Evolutionary conservation across 352 stramenopile genomes (phyloP).

Genomic region (Ophiocytium majus): DNA sequence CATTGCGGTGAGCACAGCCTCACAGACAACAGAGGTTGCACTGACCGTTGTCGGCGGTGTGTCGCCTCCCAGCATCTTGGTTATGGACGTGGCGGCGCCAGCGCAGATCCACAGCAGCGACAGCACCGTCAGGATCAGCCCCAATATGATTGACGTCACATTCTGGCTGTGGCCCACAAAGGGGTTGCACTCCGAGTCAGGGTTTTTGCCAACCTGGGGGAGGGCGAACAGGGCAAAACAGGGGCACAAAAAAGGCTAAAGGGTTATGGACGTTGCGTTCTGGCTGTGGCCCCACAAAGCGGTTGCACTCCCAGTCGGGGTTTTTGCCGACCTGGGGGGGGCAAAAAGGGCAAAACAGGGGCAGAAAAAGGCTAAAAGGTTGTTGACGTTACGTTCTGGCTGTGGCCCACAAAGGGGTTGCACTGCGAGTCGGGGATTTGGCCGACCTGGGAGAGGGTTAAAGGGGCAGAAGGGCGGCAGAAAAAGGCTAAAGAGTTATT

Average conservation of each 20-base stretch:
- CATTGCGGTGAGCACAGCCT: too few relatives aligned
- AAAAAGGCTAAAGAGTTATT: too few relatives aligned
- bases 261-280: slow-evolving; percentile 63
- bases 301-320: slow-evolving; percentile 65
- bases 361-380: too few relatives aligned
- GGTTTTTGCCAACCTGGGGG: slow-evolving; percentile 71
- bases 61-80: slow-evolving; percentile 20
- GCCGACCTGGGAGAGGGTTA: slow-evolving; percentile 50
- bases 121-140: slow-evolving; percentile 61
- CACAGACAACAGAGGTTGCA: too few relatives aligned
- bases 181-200: slow-evolving; percentile 65
- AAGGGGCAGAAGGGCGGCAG: too few relatives aligned
- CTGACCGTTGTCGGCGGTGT: slow-evolving; percentile 24
- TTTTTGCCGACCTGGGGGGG: slow-evolving; percentile 75
- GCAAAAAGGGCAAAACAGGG: too few relatives aligned
- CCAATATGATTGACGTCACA: slow-evolving; percentile 63
- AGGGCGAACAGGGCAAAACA: too few relatives aligned
- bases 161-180: slow-evolving; percentile 62
- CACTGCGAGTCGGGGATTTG: slow-evolving; percentile 70
- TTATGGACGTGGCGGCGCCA: not conserved
- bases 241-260: too few relatives aligned
- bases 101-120: slow-evolving; percentile 39
- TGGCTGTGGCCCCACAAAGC: slow-evolving; percentile 61
- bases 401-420: slow-evolving; percentile 50
- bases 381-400: slow-evolving; percentile 15